These are phyloP conservation scores for Naganishia onofrii DNA, from an alignment of 768 basidiomycete genomes.

Conservation along the genomic window DNA sequence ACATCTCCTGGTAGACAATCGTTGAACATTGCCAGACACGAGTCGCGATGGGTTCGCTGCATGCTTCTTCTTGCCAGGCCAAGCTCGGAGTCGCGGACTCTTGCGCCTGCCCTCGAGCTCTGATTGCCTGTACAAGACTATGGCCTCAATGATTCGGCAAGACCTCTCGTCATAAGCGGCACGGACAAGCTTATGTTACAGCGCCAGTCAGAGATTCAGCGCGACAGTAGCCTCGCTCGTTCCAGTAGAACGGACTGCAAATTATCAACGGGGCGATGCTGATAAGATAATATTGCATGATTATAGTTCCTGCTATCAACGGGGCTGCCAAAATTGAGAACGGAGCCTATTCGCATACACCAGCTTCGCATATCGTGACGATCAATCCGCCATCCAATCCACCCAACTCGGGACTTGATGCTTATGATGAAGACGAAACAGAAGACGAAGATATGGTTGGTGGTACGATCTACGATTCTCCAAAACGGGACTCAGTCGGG, in stretches of 20 bases:
- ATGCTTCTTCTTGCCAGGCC: no score
- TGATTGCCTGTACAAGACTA: no score
- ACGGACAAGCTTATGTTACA: no score
- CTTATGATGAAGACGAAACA: constrained; percentile 22
- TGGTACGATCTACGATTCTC: constrained; percentile 21
- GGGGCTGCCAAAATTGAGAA: constrained; percentile 4
- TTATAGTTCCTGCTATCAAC: constrained; percentile 8
- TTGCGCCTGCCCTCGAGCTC: no score
- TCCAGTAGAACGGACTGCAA: background rate
- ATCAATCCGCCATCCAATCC: background rate
- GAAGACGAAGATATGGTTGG: constrained; percentile 24
- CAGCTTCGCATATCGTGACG: constrained; percentile 18
- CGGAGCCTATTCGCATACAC: constrained; percentile 10
- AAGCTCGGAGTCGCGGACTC: no score
- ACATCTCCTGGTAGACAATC: background rate
- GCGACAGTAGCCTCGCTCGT: background rate
- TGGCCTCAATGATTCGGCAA: no score
- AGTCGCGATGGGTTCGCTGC: background rate
- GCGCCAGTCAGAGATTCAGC: background rate
- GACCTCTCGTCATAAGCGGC: no score
- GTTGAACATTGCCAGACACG: background rate
- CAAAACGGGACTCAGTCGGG: constrained; percentile 1
- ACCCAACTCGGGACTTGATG: background rate
- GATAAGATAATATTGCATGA: background rate
- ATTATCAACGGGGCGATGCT: background rate